Percentiles rank a stretch among this genome's conserved stretches.
phyloP scores from a whole-genome alignment of 2,329 filamentous ascomycete genomes.

The Botrytis fragariae region DNA sequence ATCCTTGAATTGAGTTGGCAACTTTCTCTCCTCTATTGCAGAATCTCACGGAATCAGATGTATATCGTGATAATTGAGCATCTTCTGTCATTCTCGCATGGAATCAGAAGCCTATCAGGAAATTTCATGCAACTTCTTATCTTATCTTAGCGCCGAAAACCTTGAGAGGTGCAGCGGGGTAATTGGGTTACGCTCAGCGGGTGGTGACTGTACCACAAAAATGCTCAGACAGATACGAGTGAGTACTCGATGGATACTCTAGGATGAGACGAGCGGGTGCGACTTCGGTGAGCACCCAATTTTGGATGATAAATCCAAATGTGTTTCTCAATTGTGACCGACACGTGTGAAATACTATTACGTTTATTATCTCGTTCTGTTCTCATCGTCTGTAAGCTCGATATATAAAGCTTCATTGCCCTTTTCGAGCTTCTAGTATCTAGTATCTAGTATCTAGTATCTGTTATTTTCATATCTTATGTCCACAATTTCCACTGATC shows the following conservation, averaged over 20 bases:
- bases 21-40: background rate
- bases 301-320: constrained; percentile 5
- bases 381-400: background rate
- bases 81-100: background rate
- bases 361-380: background rate
- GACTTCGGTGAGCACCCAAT: background rate
- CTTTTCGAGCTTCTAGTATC: background rate
- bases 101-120: background rate
- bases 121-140: constrained; percentile 2
- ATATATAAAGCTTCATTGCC: background rate
- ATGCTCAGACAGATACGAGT: background rate
- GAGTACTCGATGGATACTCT: background rate
- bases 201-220: background rate
- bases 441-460: too few species aligned
- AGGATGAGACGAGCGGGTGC: background rate
- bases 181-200: background rate
- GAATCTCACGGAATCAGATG: background rate
- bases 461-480: background rate
- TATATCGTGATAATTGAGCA: background rate
- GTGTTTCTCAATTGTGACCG: background rate
- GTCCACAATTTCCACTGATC: background rate
- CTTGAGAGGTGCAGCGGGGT: background rate
- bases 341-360: background rate
- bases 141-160: constrained; percentile 15
- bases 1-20: background rate